Evolutionary conservation across 805 yeast species (phyloP).

Genomic region (Candida mattraensis): DNA sequence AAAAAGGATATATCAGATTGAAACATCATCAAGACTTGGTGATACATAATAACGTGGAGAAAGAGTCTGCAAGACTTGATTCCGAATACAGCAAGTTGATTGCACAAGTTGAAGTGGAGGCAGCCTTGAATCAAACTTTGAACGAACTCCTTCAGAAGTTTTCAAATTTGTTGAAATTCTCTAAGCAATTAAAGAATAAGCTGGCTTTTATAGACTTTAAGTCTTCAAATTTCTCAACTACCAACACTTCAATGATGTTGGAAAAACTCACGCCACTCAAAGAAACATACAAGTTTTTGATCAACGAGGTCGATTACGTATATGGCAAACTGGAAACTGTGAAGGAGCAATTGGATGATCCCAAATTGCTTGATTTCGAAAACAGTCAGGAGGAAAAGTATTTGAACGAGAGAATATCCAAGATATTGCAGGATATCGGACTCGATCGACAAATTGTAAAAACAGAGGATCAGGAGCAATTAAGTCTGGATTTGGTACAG

Average conservation of each 20-base stretch:
- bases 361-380: slow-evolving; percentile 8
- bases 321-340: slow-evolving; percentile 20
- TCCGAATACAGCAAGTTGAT: slow-evolving; percentile 32
- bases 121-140: slow-evolving; percentile 42
- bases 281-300: slow-evolving; percentile 29
- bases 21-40: slow-evolving; percentile 64
- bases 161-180: slow-evolving; percentile 34
- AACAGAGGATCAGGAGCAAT: slow-evolving; percentile 5
- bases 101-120: slow-evolving; percentile 42
- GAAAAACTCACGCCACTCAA: slow-evolving; percentile 26
- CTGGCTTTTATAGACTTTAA: slow-evolving; percentile 16
- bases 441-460: slow-evolving; percentile 1
- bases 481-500: slow-evolving; percentile 15
- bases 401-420: slow-evolving; percentile 18
- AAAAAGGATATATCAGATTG: slow-evolving; percentile 64
- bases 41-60: slow-evolving; percentile 18
- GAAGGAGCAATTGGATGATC: slow-evolving; percentile 12
- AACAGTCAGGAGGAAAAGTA: slow-evolving; percentile 21
- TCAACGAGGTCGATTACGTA: slow-evolving; percentile 23
- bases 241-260: slow-evolving; percentile 6
- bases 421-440: slow-evolving; percentile 13
- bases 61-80: slow-evolving; percentile 18
- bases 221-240: slow-evolving; percentile 1
- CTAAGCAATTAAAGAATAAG: slow-evolving; percentile 19
- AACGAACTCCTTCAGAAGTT: slow-evolving; percentile 41